These are phyloP conservation scores for Ophiocytium majus DNA, from an alignment of 352 stramenopile genomes.

Conservation along the genomic window DNA sequence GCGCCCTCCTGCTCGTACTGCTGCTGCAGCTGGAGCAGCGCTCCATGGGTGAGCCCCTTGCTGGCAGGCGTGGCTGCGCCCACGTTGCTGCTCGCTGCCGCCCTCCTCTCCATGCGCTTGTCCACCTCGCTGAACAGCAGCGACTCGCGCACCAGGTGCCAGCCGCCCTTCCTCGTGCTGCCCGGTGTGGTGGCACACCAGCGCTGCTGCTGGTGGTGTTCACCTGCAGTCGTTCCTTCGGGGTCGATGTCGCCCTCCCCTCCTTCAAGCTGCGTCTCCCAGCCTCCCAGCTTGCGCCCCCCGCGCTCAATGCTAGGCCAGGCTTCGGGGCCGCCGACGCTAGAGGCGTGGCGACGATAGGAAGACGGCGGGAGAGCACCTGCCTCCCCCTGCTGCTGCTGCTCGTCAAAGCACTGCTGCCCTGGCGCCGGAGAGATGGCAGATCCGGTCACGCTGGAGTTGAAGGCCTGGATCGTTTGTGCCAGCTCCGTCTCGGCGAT, in stretches of 20 bases:
- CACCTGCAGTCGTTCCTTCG: too few relatives aligned
- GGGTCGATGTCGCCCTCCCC: too few relatives aligned
- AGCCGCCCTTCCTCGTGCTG: background rate
- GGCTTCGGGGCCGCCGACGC: background rate
- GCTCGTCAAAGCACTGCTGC: too few relatives aligned
- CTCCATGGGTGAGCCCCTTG: background rate
- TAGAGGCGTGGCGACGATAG: too few relatives aligned
- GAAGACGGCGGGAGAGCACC: too few relatives aligned
- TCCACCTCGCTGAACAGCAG: background rate
- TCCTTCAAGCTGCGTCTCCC: too few relatives aligned
- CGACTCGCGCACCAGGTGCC: too few relatives aligned
- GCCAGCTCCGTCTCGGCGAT: background rate
- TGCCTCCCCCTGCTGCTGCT: background rate
- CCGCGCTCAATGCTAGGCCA: background rate
- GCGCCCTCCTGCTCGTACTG: too few relatives aligned
- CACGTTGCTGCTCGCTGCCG: background rate
- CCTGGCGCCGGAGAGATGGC: background rate
- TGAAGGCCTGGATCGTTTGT: background rate
- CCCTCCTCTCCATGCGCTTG: background rate
- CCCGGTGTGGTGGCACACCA: background rate
- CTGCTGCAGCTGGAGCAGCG: background rate
- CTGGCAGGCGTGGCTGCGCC: background rate
- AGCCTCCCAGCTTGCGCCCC: background rate
- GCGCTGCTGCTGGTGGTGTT: too few relatives aligned
- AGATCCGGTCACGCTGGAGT: background rate